Percentiles rank a stretch among this genome's conserved stretches.
phyloP scores from a whole-genome alignment of 768 basidiomycete species.

The Dictyophora rubrovolvata region DNA sequence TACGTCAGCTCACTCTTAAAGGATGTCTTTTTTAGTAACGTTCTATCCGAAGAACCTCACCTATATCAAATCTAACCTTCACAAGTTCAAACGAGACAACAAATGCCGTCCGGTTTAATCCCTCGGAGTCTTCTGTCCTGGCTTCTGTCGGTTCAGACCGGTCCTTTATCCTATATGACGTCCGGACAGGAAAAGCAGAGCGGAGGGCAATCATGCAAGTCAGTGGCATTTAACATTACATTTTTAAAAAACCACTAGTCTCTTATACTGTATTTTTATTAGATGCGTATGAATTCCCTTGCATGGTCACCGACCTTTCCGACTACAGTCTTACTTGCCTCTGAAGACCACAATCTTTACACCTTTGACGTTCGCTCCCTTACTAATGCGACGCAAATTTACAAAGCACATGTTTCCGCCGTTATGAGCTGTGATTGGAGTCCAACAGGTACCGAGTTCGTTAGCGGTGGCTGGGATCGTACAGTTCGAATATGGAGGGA shows the following conservation, averaged over 20 bases:
- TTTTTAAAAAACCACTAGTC: not conserved
- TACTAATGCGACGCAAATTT: slow-evolving; percentile 75
- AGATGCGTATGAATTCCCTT: slow-evolving; percentile 85
- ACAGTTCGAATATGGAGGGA: slow-evolving; percentile 91
- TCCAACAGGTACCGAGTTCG: slow-evolving; percentile 91
- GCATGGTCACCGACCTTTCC: slow-evolving; percentile 97
- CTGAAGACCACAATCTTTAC: slow-evolving; percentile 97
- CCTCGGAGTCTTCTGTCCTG: slow-evolving; percentile 88
- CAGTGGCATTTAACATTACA: slow-evolving; percentile 12
- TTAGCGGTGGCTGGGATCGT: slow-evolving; percentile 93
- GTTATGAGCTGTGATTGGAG: slow-evolving; percentile 98
- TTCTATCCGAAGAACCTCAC: slow-evolving; percentile 48
- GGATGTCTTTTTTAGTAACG: too few relatives aligned
- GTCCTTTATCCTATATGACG: slow-evolving; percentile 93
- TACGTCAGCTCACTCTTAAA: not conserved
- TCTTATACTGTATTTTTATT: slow-evolving; percentile 7
- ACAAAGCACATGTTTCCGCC: slow-evolving; percentile 94
- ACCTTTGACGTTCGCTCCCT: slow-evolving; percentile 93
- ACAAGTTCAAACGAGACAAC: slow-evolving; percentile 84
- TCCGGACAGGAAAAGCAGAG: slow-evolving; percentile 94
- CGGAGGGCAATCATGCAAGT: slow-evolving; percentile 85
- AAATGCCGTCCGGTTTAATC: slow-evolving; percentile 81
- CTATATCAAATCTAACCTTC: slow-evolving; percentile 80
- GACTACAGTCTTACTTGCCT: slow-evolving; percentile 84
- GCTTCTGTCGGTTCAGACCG: slow-evolving; percentile 92